These are phyloP conservation scores for Mycena rebaudengoi DNA, from an alignment of 768 basidiomycete species.

Conservation along the genomic window DNA sequence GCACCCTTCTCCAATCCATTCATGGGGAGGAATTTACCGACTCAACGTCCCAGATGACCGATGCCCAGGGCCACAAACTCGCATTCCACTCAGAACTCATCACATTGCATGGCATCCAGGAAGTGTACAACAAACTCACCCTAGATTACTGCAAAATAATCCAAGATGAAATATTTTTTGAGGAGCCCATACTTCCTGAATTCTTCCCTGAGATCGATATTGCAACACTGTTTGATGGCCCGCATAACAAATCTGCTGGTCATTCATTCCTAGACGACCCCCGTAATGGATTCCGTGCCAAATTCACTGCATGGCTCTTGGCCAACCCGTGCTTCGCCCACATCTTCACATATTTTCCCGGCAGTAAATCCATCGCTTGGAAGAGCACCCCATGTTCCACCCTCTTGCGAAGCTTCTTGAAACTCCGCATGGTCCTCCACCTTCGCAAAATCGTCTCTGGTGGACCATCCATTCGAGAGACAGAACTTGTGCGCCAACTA, in stretches of 20 bases:
- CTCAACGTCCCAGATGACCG: background rate
- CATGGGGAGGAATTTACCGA: background rate
- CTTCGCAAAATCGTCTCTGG: background rate
- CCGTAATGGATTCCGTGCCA: background rate
- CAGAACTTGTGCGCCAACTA: background rate
- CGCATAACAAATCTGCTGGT: background rate
- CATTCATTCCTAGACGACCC: background rate
- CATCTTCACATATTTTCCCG: background rate
- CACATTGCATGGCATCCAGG: too few species aligned
- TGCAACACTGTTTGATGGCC: background rate
- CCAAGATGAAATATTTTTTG: background rate
- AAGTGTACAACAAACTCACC: background rate
- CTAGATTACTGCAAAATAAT: background rate
- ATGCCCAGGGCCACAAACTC: too few species aligned
- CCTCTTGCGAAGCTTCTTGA: background rate
- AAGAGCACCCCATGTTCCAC: background rate
- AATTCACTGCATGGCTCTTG: background rate
- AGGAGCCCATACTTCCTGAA: background rate
- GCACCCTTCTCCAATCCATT: background rate
- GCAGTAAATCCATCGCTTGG: background rate
- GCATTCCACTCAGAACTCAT: too few species aligned
- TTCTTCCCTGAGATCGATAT: background rate
- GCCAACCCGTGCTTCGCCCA: background rate
- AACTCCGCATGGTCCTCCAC: background rate
- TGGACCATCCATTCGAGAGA: conserved; percentile 1